Base-by-base conservation (phyloP, 768 basidiomycete genomes). In the Boletus fagicola region DNA sequence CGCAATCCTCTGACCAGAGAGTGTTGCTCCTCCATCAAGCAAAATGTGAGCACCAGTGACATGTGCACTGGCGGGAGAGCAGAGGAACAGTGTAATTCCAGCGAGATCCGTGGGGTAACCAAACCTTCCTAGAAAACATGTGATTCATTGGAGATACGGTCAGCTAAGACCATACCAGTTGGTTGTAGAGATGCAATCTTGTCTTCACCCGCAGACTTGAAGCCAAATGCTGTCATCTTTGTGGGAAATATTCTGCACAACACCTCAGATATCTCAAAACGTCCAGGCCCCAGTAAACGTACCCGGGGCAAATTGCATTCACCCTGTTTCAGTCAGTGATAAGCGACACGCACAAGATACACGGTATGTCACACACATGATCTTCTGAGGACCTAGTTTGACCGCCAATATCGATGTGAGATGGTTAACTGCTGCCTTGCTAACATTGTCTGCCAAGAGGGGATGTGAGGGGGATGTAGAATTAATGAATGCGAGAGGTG, bases 361-460 rank as follows among this genome's bases (percentile, higher is more conserved):
- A 16, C 12, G 24, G 12, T 15, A 13, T 24, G 48, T 3, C 28
- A 79, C 86, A 18, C 73, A 90, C 87, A 86, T 90, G 71, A 92
- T 81, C 58, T 81, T 79, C 12, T 72, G 72, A 9, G 75, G 75
- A 8, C 75, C 82, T 16, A 93, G 78, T 51, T 87, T 88, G 44
- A 83, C 72, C 0, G 91, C 88, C 20, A 93, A 76, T 49, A 80
- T 76, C 15, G 84, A 83, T 5, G 91, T 92, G 46, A 94, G 82
- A 61, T 92, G 90, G 73, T 92, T 92, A 18, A 88, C 84, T 30
- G 90, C 90, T n/a, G 91, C 91, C 73, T 93, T 93, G 71, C 89
- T 91, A 8, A 90, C 77, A 63, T 85, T 82, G 68, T 93, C 90
- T 93, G 26, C 20, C 38, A 22, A 61, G 26, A 22, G 38, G 44